A percentile compares a stretch with the other conserved stretches of the same genome.
phyloP scores from a whole-genome alignment of 768 basidiomycete genomes.

The Pulveroboletus frians region DNA sequence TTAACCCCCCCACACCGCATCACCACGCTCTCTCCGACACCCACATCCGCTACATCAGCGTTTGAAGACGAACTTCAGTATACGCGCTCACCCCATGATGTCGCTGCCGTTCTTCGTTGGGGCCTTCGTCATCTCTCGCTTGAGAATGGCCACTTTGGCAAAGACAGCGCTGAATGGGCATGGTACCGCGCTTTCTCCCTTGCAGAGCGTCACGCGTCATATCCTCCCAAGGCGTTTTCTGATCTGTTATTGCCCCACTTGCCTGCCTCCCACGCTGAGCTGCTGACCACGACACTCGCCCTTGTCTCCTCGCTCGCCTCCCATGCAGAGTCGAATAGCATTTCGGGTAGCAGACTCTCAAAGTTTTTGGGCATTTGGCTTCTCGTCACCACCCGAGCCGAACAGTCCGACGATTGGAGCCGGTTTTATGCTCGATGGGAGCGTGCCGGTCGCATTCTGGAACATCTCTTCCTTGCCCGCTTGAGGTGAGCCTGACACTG shows the following conservation, averaged over 20 bases:
- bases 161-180: conserved; percentile 43
- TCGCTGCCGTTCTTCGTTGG: conserved; percentile 80
- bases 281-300: conserved; percentile 54
- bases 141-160: conserved; percentile 56
- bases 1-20: conserved; percentile 43
- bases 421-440: conserved; percentile 76
- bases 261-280: conserved; percentile 51
- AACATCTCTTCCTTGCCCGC: conserved; percentile 70
- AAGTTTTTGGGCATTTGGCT: conserved; percentile 75
- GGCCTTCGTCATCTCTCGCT: conserved; percentile 68
- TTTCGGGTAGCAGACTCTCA: conserved; percentile 72
- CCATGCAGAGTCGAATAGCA: conserved; percentile 66
- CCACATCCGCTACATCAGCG: conserved; percentile 40
- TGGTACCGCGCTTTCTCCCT: conserved; percentile 68
- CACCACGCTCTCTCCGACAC: conserved; percentile 48
- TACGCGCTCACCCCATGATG: conserved; percentile 66
- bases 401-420: conserved; percentile 53
- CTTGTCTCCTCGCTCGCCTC: conserved; percentile 67
- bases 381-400: conserved; percentile 43
- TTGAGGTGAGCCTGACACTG: conserved; percentile 48
- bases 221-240: conserved; percentile 60
- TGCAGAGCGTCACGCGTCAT: conserved; percentile 54
- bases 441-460: conserved; percentile 61
- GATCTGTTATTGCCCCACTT: conserved; percentile 55
- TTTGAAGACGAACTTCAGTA: conserved; percentile 65